A percentile compares a stretch with the other conserved stretches of the same genome.
Conservation (phyloP, 2,329 filamentous ascomycete genomes). For the Colletotrichum orchidophilum region DNA sequence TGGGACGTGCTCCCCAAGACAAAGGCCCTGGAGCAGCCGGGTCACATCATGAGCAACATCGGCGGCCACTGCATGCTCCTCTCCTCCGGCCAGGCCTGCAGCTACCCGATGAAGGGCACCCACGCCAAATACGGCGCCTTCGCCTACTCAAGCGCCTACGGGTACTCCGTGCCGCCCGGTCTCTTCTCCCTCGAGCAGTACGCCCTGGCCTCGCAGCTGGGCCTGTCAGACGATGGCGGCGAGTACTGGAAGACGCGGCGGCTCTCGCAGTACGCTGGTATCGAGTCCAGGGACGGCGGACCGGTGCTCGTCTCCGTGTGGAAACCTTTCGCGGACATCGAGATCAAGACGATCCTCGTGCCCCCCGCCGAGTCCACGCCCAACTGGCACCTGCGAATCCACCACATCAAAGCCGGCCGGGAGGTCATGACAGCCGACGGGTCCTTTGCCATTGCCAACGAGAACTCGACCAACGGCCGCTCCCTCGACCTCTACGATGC, state of each 20-base stretch:
- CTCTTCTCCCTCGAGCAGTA: conserved; percentile 81
- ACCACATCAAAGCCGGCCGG: conserved; percentile 68
- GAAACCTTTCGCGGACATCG: conserved; percentile 76
- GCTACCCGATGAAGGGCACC: conserved; percentile 83
- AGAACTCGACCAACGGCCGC: conserved; percentile 56
- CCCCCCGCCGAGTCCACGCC: conserved; percentile 67
- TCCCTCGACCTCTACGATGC: conserved; percentile 58
- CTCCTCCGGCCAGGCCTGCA: conserved; percentile 81
- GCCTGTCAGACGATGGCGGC: conserved; percentile 79
- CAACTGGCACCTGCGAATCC: conserved; percentile 76
- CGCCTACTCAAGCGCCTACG: conserved; percentile 80
- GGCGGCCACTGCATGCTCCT: conserved; percentile 82
- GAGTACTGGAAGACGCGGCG: conserved; percentile 83
- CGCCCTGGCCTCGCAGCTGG: conserved; percentile 78
- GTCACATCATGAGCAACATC: conserved; percentile 76
- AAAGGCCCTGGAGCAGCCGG: conserved; percentile 71
- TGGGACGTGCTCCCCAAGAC: conserved; percentile 64
- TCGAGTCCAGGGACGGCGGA: conserved; percentile 63
- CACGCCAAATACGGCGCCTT: conserved; percentile 86
- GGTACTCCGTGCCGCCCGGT: conserved; percentile 80
- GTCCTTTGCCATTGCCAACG: conserved; percentile 74
- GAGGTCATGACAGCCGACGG: conserved; percentile 78
- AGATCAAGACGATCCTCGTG: conserved; percentile 71
- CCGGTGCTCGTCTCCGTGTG: conserved; percentile 75
- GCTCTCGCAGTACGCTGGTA: conserved; percentile 69